phyloP scores from a whole-genome alignment of 768 basidiomycete species.

The Stropharia rugosoannulata region DNA sequence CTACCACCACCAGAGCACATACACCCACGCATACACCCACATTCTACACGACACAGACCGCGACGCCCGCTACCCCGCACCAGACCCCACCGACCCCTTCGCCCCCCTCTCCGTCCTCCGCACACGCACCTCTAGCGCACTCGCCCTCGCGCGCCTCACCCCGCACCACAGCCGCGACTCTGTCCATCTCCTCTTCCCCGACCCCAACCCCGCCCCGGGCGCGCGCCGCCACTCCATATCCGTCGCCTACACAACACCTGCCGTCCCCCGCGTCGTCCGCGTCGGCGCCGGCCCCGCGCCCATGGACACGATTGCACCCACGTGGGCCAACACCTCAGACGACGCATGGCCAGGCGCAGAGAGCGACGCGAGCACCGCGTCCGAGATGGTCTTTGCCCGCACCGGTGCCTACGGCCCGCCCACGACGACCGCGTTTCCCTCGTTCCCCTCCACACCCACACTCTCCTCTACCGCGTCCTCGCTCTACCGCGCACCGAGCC shows the following conservation, averaged over 20 bases:
- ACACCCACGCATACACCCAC: not conserved
- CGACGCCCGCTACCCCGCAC: conserved; percentile 57
- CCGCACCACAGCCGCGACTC: not conserved
- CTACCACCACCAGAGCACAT: too few species aligned
- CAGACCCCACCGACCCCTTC: conserved; percentile 71
- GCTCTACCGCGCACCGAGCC: too few species aligned
- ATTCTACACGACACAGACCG: conserved; percentile 23
- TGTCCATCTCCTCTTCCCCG: too few species aligned
- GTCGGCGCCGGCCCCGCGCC: too few species aligned
- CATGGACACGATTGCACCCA: too few species aligned
- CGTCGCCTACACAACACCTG: not conserved
- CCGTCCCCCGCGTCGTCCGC: not conserved
- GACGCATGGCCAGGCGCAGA: conserved; percentile 11
- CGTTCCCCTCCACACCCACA: too few species aligned
- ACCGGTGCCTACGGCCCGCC: not conserved
- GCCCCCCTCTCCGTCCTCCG: conserved; percentile 67
- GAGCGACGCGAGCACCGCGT: conserved; percentile 13
- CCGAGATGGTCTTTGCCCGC: conserved; percentile 1
- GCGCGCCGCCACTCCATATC: conserved; percentile 2
- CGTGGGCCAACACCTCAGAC: not conserved
- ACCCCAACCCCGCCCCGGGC: not conserved
- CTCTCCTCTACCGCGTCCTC: too few species aligned
- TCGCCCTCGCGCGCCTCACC: not conserved
- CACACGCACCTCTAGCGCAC: conserved; percentile 46
- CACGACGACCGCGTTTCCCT: not conserved